Evolutionary conservation across 2,329 filamentous ascomycete genomes (phyloP), one percentile per base, ranked within the genome.

Genomic region (Exophiala aquamarina): DNA sequence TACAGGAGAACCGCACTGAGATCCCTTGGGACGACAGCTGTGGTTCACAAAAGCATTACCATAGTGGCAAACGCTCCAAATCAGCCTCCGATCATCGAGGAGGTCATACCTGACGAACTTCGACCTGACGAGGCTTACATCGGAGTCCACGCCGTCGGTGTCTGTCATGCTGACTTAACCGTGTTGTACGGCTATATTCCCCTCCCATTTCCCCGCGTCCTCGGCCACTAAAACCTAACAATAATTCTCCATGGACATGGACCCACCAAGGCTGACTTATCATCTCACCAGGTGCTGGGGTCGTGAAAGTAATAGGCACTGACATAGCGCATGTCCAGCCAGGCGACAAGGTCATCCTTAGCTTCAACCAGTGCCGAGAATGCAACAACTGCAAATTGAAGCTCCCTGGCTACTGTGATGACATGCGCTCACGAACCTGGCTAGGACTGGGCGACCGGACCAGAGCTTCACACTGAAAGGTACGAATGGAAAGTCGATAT

Each of bases 151-250:
- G 75, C 77, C 0, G 71, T 72, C 0, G 77, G 78, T 0, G 69
- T 81, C 40, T 81, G 78, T 52, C 77, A 81, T 48, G 77, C 76
- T 0, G 78, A 81, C 52, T 55, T 77, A 5, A 61, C 72, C 19
- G 69, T 76, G 40, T 74, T 70, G 3, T 63, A 69, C 4, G 28
- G 29, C 10, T 9, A 19, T 13, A 21, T 49, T 13, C 65, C 61
- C 10, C 62, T 61, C 13, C 61, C 58, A 11, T 62, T 63, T 2
- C 73, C 74, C 0, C 59, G 67, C 18, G 68, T 79, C 2, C 61
- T 78, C 11, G 77, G 77, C 2, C 77, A 81, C 50, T 76, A 80
- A 65, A 76, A n/a, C n/a, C n/a, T n/a, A n/a, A n/a, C n/a, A n/a
- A n/a, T n/a, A n/a, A n/a, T n/a, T n/a, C n/a, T n/a, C n/a, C n/a